Evolutionary conservation across 805 yeast species (phyloP).

Genomic region (Schwanniomyces vanrijiae): DNA sequence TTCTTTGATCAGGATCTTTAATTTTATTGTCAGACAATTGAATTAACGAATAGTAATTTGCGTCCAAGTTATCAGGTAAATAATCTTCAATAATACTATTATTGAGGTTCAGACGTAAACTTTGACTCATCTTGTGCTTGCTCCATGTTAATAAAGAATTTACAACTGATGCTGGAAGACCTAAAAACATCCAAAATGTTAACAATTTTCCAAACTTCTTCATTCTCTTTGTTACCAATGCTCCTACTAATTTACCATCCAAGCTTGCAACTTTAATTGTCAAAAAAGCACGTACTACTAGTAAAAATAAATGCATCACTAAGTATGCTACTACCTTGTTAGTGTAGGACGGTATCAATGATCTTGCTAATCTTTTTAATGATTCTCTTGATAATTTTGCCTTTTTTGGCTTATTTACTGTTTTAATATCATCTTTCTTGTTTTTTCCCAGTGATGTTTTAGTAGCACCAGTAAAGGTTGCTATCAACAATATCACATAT

Average conservation of each 20-base stretch:
- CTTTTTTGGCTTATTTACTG: conserved; percentile 9
- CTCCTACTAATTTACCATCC: conserved; percentile 84
- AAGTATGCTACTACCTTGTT: conserved; percentile 38
- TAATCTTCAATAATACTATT: conserved; percentile 65
- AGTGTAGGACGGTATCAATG: conserved; percentile 33
- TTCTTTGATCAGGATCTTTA: conserved; percentile 77
- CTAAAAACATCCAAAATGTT: conserved; percentile 77
- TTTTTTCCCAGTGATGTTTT: conserved; percentile 17
- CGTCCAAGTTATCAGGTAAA: conserved; percentile 64
- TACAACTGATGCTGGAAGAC: conserved; percentile 81
- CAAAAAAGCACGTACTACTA: conserved; percentile 67
- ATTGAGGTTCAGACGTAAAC: conserved; percentile 66
- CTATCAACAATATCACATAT: conserved; percentile 39
- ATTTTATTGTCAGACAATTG: conserved; percentile 54
- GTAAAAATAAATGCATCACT: conserved; percentile 53
- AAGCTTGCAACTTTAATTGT: conserved; percentile 81
- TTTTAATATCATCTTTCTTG: conserved; percentile 4
- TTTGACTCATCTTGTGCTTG: conserved; percentile 54
- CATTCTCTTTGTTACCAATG: conserved; percentile 71
- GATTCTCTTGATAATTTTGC: conserved; percentile 30
- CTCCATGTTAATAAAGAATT: conserved; percentile 69
- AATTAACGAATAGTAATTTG: conserved; percentile 72
- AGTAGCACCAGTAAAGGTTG: conserved; percentile 45
- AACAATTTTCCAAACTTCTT: conserved; percentile 61
- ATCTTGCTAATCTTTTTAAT: conserved; percentile 25